These are phyloP conservation scores for Phyllosticta capitalensis DNA, from an alignment of 2,329 filamentous ascomycete genomes.

Conservation along the genomic window DNA sequence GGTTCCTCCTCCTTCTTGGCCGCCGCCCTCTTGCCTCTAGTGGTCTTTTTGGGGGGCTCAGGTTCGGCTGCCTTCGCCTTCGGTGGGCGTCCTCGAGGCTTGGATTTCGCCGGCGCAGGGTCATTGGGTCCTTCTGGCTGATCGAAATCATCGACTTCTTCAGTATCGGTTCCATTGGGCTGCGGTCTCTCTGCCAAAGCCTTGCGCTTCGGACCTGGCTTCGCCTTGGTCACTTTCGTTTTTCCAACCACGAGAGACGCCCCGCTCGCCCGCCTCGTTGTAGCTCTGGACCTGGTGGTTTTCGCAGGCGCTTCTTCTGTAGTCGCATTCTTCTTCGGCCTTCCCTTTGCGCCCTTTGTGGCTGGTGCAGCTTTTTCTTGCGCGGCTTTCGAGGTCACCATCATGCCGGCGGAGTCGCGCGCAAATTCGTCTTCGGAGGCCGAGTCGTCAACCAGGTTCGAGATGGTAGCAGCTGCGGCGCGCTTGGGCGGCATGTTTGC, in stretches of 20 bases:
- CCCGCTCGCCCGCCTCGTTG: conserved; percentile 29
- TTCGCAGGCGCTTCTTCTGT: conserved; percentile 21
- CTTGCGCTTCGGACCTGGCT: conserved; percentile 27
- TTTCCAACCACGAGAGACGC: conserved; percentile 21
- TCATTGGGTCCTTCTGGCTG: conserved; percentile 9
- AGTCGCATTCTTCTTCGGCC: conserved; percentile 20
- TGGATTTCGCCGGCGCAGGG: background rate
- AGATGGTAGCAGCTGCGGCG: conserved; percentile 23
- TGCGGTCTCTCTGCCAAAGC: conserved; percentile 32
- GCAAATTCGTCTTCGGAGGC: conserved; percentile 33
- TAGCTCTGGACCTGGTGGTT: conserved; percentile 23
- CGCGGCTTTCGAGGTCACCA: conserved; percentile 32
- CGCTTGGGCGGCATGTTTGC: conserved; percentile 23
- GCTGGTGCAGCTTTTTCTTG: conserved; percentile 26
- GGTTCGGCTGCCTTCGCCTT: background rate
- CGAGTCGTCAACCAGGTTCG: conserved; percentile 30
- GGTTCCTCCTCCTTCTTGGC: conserved; percentile 20
- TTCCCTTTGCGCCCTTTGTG: conserved; percentile 17
- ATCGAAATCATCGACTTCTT: conserved; percentile 34
- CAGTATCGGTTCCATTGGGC: conserved; percentile 33
- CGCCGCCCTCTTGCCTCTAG: conserved; percentile 17
- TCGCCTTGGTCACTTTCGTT: conserved; percentile 21
- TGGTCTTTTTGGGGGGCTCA: conserved; percentile 11
- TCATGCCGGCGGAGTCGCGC: conserved; percentile 24
- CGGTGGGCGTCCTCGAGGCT: background rate